Evolutionary conservation across 2,329 filamentous ascomycete species (phyloP).

Genomic region (Macroventuria anomochaeta): DNA sequence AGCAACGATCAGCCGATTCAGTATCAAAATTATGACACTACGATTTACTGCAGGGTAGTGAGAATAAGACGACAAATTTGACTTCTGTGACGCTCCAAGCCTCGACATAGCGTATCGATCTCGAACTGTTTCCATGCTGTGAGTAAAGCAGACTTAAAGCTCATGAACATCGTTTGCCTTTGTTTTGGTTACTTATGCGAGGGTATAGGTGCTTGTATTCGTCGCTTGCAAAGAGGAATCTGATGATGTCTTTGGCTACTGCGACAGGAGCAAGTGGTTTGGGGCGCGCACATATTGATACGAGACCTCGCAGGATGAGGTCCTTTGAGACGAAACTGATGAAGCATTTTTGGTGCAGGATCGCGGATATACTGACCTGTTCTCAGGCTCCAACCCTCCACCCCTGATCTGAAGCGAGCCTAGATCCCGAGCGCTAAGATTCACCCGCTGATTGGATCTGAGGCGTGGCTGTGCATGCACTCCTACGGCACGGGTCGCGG

Average conservation of each 20-base stretch:
- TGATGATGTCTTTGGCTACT: slow-evolving; percentile 13
- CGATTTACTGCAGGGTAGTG: too few relatives aligned
- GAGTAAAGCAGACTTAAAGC: too few relatives aligned
- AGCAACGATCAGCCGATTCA: too few relatives aligned
- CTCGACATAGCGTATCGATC: too few relatives aligned
- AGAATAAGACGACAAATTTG: too few relatives aligned
- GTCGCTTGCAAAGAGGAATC: slow-evolving; percentile 14
- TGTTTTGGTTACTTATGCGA: slow-evolving; percentile 4
- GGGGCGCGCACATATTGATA: slow-evolving; percentile 4
- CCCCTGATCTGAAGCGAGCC: neutral
- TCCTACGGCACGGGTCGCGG: neutral
- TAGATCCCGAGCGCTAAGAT: neutral
- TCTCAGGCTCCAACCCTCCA: neutral
- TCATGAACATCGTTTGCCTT: too few relatives aligned
- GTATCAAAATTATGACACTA: too few relatives aligned
- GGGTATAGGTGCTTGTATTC: slow-evolving; percentile 10
- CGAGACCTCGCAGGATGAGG: neutral
- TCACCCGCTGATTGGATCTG: neutral
- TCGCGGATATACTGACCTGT: neutral
- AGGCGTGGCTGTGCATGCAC: neutral
- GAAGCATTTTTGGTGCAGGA: neutral
- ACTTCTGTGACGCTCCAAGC: too few relatives aligned
- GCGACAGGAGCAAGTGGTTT: slow-evolving; percentile 14
- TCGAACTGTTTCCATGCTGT: too few relatives aligned
- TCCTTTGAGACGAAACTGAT: neutral